Conservation (phyloP, 495 filamentous ascomycete species). For the Melanomma pulvis-pyrius region DNA sequence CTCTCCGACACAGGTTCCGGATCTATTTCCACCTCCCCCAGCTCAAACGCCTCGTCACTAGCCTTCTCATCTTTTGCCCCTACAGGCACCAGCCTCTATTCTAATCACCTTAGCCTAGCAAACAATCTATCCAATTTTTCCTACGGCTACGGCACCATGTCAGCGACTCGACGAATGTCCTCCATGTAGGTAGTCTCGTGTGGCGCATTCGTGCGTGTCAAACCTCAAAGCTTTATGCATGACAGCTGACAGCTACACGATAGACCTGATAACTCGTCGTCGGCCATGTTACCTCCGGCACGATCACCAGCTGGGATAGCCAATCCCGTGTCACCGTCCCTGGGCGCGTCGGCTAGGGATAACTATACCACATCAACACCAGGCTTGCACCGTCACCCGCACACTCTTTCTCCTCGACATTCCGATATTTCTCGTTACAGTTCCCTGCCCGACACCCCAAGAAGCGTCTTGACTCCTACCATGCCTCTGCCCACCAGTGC, state of each 20-base stretch:
- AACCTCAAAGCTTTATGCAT: conserved; percentile 37
- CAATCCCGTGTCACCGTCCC: conserved; percentile 38
- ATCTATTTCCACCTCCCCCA: conserved; percentile 46
- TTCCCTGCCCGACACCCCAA: conserved; percentile 42
- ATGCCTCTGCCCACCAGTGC: conserved; percentile 32
- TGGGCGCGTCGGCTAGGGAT: conserved; percentile 37
- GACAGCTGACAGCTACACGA: conserved; percentile 39
- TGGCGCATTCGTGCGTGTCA: conserved; percentile 35
- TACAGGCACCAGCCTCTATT: conserved; percentile 22
- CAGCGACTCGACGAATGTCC: conserved; percentile 34
- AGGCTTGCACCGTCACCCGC: conserved; percentile 19
- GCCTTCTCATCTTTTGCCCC: conserved; percentile 36
- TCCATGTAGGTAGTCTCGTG: conserved; percentile 44
- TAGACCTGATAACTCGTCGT: conserved; percentile 39
- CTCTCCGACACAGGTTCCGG: conserved; percentile 44
- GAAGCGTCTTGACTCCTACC: conserved; percentile 38
- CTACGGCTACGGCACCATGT: conserved; percentile 37
- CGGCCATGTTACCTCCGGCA: conserved; percentile 41
- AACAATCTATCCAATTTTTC: conserved; percentile 40
- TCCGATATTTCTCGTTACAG: conserved; percentile 35
- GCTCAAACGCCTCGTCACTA: conserved; percentile 42
- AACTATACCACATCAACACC: conserved; percentile 42
- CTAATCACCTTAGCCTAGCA: conserved; percentile 23
- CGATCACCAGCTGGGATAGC: conserved; percentile 35
- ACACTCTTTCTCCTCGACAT: conserved; percentile 41